Evolutionary conservation across 208 protist genomes (phyloP), one percentile per base, ranked within the genome.

Genomic region (Porcisia hertigi): DNA sequence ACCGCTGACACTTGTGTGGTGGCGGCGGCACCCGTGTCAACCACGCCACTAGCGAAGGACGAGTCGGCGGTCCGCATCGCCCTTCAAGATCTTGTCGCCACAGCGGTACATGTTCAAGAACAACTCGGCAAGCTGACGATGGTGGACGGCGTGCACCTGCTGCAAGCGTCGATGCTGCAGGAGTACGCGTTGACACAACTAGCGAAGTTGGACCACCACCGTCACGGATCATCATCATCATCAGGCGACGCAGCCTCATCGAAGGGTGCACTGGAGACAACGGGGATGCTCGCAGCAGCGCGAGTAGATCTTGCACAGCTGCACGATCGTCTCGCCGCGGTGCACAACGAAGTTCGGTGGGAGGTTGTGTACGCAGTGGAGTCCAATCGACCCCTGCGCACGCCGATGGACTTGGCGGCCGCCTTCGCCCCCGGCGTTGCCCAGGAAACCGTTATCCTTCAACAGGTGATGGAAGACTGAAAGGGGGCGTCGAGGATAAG

Each of bases 401-500:
- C 88, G 9, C 77, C 88, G 49, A 81, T 80, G 36, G 93, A 95
- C 71, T 53, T 94, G 66, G 82, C 77, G 2, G 78, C 78, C 3
- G 86, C 82, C 16, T 78, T 97, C 53, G 85, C 74, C 0, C 83
- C 79, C 20, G 82, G 88, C 59, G 85, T 93, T 69, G 79, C 75
- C 65, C 91, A 97, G 73, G 92, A 95, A 62, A 89, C 80, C 5
- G 55, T 97, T 6, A 79, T 89, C 18, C 45, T 97, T 54, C 93
- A 97, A 82, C 93, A 97, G 79, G 89, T 87, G 55, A 69, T 97
- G 3, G 74, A 85, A 36, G 79, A 87, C 45, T 79, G 63, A 67
- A 30, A 67, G 36, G 41, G 36, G 8, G 39, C 30, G 30, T 30
- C 30, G 30, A 30, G 30, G 30, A 30, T 30, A 30, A 30, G 7